Conservation (phyloP, 805 yeast genomes). For the Tetrapisispora iriomotensis region DNA sequence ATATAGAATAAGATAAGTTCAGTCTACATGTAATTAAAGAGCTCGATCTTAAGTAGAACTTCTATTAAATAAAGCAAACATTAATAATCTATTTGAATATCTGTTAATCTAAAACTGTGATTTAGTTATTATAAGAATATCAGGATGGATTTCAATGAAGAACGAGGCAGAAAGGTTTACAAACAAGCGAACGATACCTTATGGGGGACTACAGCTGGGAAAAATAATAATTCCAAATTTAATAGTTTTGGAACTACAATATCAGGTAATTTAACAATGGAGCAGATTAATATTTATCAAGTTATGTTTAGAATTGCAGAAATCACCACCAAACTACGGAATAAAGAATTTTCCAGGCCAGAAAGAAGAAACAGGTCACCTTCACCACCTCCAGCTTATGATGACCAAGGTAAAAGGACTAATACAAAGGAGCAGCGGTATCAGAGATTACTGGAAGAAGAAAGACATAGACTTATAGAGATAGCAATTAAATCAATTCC, state of each 20-base stretch:
- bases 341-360: constrained; percentile 44
- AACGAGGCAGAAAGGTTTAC: constrained; percentile 4
- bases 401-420: constrained; percentile 67
- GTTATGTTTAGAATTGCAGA: constrained; percentile 69
- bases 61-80: too few species aligned
- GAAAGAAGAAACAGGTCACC: constrained; percentile 49
- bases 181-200: constrained; percentile 4
- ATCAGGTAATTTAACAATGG: constrained; percentile 48
- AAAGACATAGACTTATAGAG: constrained; percentile 72
- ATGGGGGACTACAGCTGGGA: constrained; percentile 9
- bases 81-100: too few species aligned
- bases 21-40: too few species aligned
- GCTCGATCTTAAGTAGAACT: too few species aligned
- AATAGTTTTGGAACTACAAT: constrained; percentile 33
- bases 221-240: constrained; percentile 5
- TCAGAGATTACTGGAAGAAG: constrained; percentile 55
- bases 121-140: background rate
- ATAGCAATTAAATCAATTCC: constrained; percentile 64
- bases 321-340: constrained; percentile 49
- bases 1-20: too few species aligned
- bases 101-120: too few species aligned
- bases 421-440: constrained; percentile 74
- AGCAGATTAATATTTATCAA: constrained; percentile 71
- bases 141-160: background rate
- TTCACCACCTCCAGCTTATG: constrained; percentile 91